These are phyloP conservation scores for Phialemonium atrogriseum DNA, from an alignment of 2,329 filamentous ascomycete genomes.

Conservation along the genomic window DNA sequence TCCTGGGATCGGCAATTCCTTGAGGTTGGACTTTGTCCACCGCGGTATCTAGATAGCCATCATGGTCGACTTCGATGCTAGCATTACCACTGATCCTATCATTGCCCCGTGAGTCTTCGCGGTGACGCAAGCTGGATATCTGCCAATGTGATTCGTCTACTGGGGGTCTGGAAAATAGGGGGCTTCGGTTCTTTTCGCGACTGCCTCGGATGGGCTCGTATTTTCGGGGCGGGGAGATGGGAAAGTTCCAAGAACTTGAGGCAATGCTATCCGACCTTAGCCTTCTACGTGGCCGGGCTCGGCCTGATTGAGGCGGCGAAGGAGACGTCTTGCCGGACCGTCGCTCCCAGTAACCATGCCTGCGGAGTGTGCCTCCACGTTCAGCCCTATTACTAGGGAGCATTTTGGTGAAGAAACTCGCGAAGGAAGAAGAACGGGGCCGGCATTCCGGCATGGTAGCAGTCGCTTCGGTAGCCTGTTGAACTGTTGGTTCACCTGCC, in stretches of 20 bases:
- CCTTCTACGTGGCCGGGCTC: neutral
- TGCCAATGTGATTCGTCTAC: too few species aligned
- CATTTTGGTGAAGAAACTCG: constrained; percentile 34
- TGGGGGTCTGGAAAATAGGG: too few species aligned
- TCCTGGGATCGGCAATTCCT: neutral
- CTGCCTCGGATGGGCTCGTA: neutral
- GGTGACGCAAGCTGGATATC: too few species aligned
- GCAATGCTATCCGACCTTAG: constrained; percentile 2
- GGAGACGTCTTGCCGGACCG: too few species aligned
- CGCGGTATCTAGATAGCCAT: constrained; percentile 2
- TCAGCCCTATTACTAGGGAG: constrained; percentile 41
- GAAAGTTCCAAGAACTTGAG: constrained; percentile 1
- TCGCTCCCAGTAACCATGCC: constrained; percentile 19
- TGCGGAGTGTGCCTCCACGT: constrained; percentile 37
- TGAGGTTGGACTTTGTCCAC: neutral
- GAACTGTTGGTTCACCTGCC: too few species aligned
- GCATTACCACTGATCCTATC: too few species aligned
- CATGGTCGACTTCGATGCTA: too few species aligned
- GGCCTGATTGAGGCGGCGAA: neutral
- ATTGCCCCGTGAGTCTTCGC: too few species aligned
- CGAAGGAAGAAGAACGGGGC: constrained; percentile 20
- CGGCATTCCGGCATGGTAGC: constrained; percentile 2
- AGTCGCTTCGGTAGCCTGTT: constrained; percentile 1
- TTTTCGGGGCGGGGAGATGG: neutral
- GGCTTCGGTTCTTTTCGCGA: neutral